These are phyloP conservation scores for Priceomyces melissophilus DNA, from an alignment of 805 yeast genomes.

Conservation along the genomic window DNA sequence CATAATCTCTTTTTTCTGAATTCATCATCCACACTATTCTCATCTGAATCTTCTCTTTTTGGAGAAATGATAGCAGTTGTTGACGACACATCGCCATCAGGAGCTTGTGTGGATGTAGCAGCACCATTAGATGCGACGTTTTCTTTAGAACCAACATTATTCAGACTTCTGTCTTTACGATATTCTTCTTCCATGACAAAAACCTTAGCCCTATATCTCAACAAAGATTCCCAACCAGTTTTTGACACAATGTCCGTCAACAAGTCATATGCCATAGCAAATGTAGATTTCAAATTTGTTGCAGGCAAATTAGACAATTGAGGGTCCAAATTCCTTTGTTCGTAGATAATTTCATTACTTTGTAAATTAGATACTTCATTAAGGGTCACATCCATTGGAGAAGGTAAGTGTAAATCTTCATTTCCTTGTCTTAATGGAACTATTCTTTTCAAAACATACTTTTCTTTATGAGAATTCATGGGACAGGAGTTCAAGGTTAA, in stretches of 20 bases:
- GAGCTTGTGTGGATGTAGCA: constrained; percentile 3
- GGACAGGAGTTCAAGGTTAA: constrained; percentile 77
- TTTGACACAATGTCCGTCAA: constrained; percentile 42
- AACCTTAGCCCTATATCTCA: constrained; percentile 44
- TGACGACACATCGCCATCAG: constrained; percentile 29
- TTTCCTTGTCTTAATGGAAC: constrained; percentile 46
- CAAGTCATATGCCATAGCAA: constrained; percentile 43
- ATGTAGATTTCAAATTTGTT: constrained; percentile 54
- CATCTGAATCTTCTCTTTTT: constrained; percentile 16
- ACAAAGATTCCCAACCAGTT: constrained; percentile 45
- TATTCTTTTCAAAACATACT: constrained; percentile 57
- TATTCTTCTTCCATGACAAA: constrained; percentile 49
- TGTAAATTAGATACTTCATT: constrained; percentile 67
- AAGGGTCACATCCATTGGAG: constrained; percentile 70
- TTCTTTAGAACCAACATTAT: constrained; percentile 14
- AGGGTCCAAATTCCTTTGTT: constrained; percentile 64
- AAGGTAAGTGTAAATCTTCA: constrained; percentile 66
- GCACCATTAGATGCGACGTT: constrained; percentile 8
- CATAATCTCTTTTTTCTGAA: constrained; percentile 64
- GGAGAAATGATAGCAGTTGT: constrained; percentile 39
- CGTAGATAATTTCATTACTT: constrained; percentile 60
- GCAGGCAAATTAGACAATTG: constrained; percentile 63
- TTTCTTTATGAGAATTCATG: constrained; percentile 72
- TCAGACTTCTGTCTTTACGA: constrained; percentile 32
- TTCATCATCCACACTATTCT: constrained; percentile 30